phyloP scores from a whole-genome alignment of 202 grass and related monocot genomes.

The Schoenoplectus triqueter region DNA sequence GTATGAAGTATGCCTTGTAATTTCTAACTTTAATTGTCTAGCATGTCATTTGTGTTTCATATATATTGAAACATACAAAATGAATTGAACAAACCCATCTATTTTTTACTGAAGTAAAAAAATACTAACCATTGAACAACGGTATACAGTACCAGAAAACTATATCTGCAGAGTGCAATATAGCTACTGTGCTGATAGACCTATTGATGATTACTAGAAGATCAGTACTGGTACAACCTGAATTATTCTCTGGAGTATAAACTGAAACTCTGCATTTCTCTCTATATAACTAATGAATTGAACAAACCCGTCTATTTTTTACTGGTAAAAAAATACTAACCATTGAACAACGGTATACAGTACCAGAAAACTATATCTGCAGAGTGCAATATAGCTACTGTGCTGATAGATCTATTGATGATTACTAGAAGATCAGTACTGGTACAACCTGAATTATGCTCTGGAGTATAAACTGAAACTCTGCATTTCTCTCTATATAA shows the following conservation, averaged over 20 bases:
- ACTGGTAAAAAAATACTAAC: background rate
- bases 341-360: background rate
- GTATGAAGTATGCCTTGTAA: constrained; percentile 6
- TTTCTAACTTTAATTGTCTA: background rate
- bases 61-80: background rate
- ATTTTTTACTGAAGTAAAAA: background rate
- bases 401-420: background rate
- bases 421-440: constrained; percentile 23
- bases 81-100: constrained; percentile 41
- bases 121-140: background rate
- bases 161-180: background rate
- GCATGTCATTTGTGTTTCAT: background rate
- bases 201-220: constrained; percentile 5
- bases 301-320: background rate
- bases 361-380: background rate
- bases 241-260: background rate
- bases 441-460: background rate
- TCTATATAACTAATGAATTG: background rate
- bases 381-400: background rate
- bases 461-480: constrained; percentile 12
- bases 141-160: background rate
- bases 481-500: background rate
- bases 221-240: constrained; percentile 13
- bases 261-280: constrained; percentile 18
- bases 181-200: background rate